phyloP scores from a whole-genome alignment of 2,329 filamentous ascomycete genomes.

The Phialemoniopsis sp. region DNA sequence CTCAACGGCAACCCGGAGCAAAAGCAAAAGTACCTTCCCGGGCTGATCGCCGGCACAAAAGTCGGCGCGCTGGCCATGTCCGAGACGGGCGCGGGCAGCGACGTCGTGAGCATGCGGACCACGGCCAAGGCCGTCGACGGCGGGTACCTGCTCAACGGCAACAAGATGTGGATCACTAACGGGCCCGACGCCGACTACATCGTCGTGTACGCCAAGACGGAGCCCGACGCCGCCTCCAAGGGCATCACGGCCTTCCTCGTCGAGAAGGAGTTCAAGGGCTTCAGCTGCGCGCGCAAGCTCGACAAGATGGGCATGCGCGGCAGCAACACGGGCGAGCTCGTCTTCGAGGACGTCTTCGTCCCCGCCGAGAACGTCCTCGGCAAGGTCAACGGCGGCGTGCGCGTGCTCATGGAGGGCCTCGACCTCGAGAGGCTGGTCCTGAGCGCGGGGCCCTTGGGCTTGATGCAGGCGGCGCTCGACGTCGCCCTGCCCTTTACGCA shows the following conservation, averaged over 20 bases:
- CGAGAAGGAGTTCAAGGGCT: slow-evolving; percentile 66
- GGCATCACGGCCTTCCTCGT: slow-evolving; percentile 96
- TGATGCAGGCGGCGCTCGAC: slow-evolving; percentile 92
- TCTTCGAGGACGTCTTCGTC: slow-evolving; percentile 89
- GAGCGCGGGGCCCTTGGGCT: slow-evolving; percentile 81
- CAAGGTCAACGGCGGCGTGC: slow-evolving; percentile 73
- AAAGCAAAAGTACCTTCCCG: slow-evolving; percentile 76
- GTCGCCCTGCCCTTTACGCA: slow-evolving; percentile 85
- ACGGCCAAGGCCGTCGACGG: slow-evolving; percentile 76
- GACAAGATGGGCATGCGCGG: slow-evolving; percentile 99
- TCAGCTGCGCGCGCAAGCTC: slow-evolving; percentile 83
- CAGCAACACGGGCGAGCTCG: slow-evolving; percentile 90
- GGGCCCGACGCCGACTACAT: slow-evolving; percentile 90
- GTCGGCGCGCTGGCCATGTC: slow-evolving; percentile 93
- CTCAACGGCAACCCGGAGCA: slow-evolving; percentile 79
- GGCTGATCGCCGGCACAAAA: slow-evolving; percentile 72
- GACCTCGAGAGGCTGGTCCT: slow-evolving; percentile 92
- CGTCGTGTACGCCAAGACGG: slow-evolving; percentile 95
- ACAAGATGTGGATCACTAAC: slow-evolving; percentile 99
- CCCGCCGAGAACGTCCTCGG: slow-evolving; percentile 80
- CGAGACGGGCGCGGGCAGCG: slow-evolving; percentile 83
- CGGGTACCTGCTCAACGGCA: slow-evolving; percentile 80
- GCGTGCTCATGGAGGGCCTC: slow-evolving; percentile 92
- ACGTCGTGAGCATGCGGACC: slow-evolving; percentile 95
- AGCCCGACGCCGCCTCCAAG: slow-evolving; percentile 73